Evolutionary conservation across 169 alveolate genomes (phyloP).

Genomic region (Theileria equi): DNA sequence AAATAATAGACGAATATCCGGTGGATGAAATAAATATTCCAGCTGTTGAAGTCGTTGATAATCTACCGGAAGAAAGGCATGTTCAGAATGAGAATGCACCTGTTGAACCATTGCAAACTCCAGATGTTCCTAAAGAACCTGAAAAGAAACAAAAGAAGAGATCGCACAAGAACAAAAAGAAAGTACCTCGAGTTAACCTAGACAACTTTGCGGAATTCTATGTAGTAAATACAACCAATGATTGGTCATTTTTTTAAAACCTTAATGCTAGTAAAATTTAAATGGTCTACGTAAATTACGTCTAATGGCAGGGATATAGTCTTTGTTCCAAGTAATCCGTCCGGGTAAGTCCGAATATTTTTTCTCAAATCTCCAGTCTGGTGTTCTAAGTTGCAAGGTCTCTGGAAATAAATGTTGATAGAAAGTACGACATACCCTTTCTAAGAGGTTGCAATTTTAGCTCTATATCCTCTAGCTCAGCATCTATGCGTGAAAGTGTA

Average conservation of each 20-base stretch:
- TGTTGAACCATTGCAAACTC: neutral
- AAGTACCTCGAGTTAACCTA: constrained; percentile 17
- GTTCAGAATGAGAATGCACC: neutral
- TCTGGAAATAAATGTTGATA: constrained; percentile 9
- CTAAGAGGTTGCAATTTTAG: constrained; percentile 72
- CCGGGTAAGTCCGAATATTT: constrained; percentile 79
- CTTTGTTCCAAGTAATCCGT: constrained; percentile 75
- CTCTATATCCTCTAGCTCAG: constrained; percentile 63
- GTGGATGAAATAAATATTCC: neutral
- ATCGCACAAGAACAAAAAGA: constrained; percentile 10
- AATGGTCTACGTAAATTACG: constrained; percentile 52
- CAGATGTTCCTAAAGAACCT: neutral
- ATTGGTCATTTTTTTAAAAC: constrained; percentile 27
- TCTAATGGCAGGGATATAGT: constrained; percentile 71
- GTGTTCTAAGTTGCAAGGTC: constrained; percentile 72
- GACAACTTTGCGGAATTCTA: constrained; percentile 32
- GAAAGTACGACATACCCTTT: constrained; percentile 36
- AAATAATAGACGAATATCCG: neutral
- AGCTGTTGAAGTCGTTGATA: neutral
- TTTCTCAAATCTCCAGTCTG: constrained; percentile 72
- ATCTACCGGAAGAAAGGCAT: neutral
- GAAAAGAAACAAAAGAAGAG: constrained; percentile 4
- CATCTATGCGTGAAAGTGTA: constrained; percentile 56
- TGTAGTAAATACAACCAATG: constrained; percentile 49
- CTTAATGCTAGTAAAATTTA: constrained; percentile 47